These are phyloP conservation scores for Beauveria pseudobassiana DNA, from an alignment of 2,329 filamentous ascomycete species.

Conservation along the genomic window DNA sequence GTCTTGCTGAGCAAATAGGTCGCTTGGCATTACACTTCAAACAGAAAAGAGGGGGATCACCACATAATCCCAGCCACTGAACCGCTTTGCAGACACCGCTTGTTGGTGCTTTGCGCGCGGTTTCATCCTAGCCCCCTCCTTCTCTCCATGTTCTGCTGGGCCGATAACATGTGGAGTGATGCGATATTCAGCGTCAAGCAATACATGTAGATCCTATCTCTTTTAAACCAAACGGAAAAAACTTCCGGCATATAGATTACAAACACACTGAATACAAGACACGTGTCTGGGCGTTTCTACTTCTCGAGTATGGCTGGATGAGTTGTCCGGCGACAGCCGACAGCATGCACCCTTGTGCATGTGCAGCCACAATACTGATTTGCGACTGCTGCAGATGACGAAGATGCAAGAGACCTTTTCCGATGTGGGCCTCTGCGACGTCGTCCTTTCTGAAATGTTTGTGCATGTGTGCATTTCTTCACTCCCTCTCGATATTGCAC, in stretches of 20 bases:
- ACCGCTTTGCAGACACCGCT: background rate
- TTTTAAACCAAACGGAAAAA: background rate
- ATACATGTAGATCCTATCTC: background rate
- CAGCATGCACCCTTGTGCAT: background rate
- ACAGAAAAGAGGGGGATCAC: background rate
- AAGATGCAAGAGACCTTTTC: background rate
- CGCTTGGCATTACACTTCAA: background rate
- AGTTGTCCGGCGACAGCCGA: background rate
- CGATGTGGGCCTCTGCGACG: background rate
- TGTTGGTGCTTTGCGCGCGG: background rate
- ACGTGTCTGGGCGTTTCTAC: background rate
- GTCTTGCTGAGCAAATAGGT: background rate
- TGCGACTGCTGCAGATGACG: background rate
- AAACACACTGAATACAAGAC: background rate
- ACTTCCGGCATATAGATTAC: too few relatives aligned
- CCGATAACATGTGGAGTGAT: background rate
- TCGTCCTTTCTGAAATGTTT: background rate
- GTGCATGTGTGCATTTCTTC: background rate
- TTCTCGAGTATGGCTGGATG: background rate
- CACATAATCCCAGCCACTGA: background rate
- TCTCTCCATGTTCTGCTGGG: background rate
- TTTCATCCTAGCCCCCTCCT: background rate
- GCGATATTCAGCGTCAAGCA: background rate
- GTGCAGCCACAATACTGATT: background rate
- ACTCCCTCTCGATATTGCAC: background rate